Percentiles rank a stretch among this genome's conserved stretches.
Evolutionary conservation across 495 filamentous ascomycete species (phyloP).

Genomic region (Tuber umbilicatum): DNA sequence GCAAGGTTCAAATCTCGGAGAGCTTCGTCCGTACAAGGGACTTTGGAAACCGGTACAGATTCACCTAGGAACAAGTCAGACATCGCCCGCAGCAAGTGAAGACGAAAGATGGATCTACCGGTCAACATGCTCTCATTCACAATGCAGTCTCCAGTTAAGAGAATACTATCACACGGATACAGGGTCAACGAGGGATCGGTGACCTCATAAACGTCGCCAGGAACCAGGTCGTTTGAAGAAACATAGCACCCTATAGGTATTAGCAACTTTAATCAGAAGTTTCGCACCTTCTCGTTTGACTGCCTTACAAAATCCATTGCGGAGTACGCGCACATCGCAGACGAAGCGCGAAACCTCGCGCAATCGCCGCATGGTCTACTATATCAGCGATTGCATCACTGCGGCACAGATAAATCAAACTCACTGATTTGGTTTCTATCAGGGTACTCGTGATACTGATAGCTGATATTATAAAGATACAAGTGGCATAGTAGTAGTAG

Average conservation of each 20-base stretch:
- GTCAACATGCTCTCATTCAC: slow-evolving; percentile 99
- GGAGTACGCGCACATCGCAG: slow-evolving; percentile 85
- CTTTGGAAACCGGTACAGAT: slow-evolving; percentile 93
- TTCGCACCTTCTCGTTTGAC: slow-evolving; percentile 33
- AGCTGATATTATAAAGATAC: slow-evolving; percentile 91
- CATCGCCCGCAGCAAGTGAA: background rate
- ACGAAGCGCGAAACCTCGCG: slow-evolving; percentile 90
- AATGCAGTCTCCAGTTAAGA: slow-evolving; percentile 92
- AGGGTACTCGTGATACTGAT: slow-evolving; percentile 85
- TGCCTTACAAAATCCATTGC: slow-evolving; percentile 80
- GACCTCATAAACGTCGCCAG: slow-evolving; percentile 94
- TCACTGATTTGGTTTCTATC: slow-evolving; percentile 77
- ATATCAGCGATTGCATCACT: slow-evolving; percentile 15
- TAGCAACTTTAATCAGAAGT: slow-evolving; percentile 34
- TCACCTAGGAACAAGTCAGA: slow-evolving; percentile 56
- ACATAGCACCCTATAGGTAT: slow-evolving; percentile 66
- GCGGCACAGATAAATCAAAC: slow-evolving; percentile 17
- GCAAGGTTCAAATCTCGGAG: slow-evolving; percentile 65
- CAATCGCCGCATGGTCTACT: slow-evolving; percentile 77
- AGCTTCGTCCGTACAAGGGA: slow-evolving; percentile 74
- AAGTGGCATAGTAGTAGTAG: slow-evolving; percentile 95
- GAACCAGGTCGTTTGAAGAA: slow-evolving; percentile 78
- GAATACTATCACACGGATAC: slow-evolving; percentile 86
- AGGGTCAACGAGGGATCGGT: slow-evolving; percentile 92
- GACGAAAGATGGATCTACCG: slow-evolving; percentile 46